Percentiles rank a stretch among this genome's conserved stretches.
Conservation (phyloP, 2,329 filamentous ascomycete genomes). For the Hypomyces perniciosus region DNA sequence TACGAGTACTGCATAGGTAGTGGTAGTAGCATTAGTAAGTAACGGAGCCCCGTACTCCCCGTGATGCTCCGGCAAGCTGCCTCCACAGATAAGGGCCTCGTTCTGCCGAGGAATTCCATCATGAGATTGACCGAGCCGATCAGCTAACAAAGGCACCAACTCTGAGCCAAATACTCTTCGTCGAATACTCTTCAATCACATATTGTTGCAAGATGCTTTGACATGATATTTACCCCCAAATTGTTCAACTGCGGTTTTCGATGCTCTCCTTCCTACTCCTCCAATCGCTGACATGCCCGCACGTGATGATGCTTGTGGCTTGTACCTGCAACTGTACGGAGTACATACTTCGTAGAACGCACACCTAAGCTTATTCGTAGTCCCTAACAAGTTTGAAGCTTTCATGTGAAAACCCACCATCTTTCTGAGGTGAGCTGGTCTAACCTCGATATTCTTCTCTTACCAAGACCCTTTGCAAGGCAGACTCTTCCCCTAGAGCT, state of each 20-base stretch:
- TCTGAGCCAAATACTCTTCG: too few relatives aligned
- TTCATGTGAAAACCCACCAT: conserved; percentile 9
- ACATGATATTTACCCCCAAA: background rate
- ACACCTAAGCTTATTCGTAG: background rate
- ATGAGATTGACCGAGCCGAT: too few relatives aligned
- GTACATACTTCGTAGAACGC: background rate
- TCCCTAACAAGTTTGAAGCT: conserved; percentile 1
- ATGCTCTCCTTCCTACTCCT: background rate
- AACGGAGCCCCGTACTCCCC: too few relatives aligned
- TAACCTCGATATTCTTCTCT: background rate
- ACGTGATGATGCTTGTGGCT: background rate
- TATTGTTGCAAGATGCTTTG: background rate
- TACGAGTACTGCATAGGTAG: too few relatives aligned
- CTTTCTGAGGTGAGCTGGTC: background rate
- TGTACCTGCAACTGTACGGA: background rate
- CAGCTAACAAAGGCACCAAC: too few relatives aligned
- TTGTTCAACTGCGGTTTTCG: background rate
- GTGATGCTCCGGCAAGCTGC: too few relatives aligned
- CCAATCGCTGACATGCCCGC: background rate
- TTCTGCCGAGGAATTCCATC: too few relatives aligned
- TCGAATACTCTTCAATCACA: background rate
- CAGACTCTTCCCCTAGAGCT: background rate
- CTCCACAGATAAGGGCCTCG: too few relatives aligned
- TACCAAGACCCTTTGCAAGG: conserved; percentile 1
- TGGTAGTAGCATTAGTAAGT: too few relatives aligned